Percentiles rank a stretch among this genome's conserved stretches.
Conservation (phyloP, 805 yeast species). For the Suhomyces vadensis region DNA sequence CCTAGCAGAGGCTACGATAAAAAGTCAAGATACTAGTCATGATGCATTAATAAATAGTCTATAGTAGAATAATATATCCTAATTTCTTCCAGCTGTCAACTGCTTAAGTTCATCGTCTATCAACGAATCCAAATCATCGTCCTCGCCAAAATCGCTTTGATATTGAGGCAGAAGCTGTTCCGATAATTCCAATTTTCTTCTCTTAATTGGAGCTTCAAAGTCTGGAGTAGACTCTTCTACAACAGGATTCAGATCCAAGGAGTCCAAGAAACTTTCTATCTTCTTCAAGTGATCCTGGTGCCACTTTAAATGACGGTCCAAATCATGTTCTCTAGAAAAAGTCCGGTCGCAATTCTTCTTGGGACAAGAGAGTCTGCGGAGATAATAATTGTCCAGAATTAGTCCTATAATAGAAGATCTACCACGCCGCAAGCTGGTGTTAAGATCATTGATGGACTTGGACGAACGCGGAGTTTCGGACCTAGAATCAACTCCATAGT, state of each 20-base stretch:
- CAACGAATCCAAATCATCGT: constrained; percentile 22
- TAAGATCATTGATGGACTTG: constrained; percentile 8
- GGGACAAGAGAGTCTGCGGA: constrained; percentile 46
- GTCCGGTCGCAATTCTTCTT: constrained; percentile 52
- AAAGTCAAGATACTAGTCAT: constrained; percentile 26
- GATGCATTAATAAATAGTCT: neutral
- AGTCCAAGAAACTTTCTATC: constrained; percentile 30
- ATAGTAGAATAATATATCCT: constrained; percentile 4
- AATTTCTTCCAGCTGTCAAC: constrained; percentile 18
- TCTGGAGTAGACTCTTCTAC: no score
- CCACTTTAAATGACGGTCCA: constrained; percentile 54
- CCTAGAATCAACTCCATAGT: neutral
- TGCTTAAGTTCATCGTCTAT: constrained; percentile 25
- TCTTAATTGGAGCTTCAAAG: no score
- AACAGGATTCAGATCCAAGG: constrained; percentile 24
- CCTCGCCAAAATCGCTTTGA: constrained; percentile 12
- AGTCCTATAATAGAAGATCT: constrained; percentile 33
- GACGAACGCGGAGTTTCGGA: constrained; percentile 9
- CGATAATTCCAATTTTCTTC: neutral
- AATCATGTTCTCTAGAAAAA: constrained; percentile 51
- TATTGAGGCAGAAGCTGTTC: no score
- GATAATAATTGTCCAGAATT: constrained; percentile 37
- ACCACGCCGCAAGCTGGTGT: constrained; percentile 5
- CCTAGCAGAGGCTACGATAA: constrained; percentile 27
- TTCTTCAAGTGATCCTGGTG: constrained; percentile 40